Evolutionary conservation across 768 basidiomycete species (phyloP).

Genomic region (Cystobasidiopsis lactophilus): DNA sequence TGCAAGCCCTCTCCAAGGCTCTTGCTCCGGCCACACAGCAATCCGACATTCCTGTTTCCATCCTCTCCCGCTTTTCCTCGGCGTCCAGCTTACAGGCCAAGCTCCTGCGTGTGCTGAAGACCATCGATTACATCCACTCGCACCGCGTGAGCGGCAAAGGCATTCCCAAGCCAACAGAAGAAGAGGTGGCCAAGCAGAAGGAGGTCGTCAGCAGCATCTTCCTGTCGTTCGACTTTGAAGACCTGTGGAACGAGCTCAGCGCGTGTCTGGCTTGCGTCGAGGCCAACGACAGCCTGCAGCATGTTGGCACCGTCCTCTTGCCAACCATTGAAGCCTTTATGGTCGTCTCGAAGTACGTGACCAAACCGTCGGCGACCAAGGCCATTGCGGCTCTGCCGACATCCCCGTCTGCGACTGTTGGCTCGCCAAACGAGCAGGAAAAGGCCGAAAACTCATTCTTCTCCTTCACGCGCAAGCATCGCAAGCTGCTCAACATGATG

Average conservation of each 20-base stretch:
- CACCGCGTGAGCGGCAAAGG: not conserved
- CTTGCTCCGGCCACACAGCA: constrained; percentile 22
- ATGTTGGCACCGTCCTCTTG: constrained; percentile 74
- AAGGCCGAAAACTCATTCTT: not conserved
- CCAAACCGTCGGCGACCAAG: not conserved
- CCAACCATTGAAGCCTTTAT: constrained; percentile 90
- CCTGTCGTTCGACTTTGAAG: constrained; percentile 69
- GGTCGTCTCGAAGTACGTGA: constrained; percentile 79
- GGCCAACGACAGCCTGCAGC: constrained; percentile 52
- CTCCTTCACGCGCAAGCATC: not conserved
- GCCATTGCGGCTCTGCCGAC: no score
- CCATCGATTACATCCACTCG: constrained; percentile 74
- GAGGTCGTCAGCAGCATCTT: constrained; percentile 71
- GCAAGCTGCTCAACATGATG: constrained; percentile 60
- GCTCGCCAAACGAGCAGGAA: not conserved
- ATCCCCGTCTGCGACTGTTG: not conserved
- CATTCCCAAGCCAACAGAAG: not conserved
- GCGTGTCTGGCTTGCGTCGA: constrained; percentile 69
- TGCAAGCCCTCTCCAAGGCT: constrained; percentile 49
- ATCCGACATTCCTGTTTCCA: constrained; percentile 23
- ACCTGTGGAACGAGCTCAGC: constrained; percentile 73
- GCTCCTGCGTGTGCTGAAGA: constrained; percentile 79
- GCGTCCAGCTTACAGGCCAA: constrained; percentile 93
- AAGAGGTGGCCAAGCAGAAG: constrained; percentile 16
- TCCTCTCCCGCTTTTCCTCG: constrained; percentile 75